These are phyloP conservation scores for Nicotiana obtusifolia DNA, from an alignment of 257 asterid species.

Conservation along the genomic window DNA sequence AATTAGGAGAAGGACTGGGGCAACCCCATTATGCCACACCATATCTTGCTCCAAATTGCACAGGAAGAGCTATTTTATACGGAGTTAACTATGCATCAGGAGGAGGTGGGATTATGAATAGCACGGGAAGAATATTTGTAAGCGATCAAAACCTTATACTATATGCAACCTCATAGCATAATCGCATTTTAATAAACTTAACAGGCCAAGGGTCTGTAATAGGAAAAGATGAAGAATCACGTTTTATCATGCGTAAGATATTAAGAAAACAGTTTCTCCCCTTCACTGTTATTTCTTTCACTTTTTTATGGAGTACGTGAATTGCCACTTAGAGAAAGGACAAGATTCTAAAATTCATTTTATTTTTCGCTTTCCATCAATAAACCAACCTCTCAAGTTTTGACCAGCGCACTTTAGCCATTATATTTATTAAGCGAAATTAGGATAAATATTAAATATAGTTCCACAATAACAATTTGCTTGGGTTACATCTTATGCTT, in stretches of 20 bases:
- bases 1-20: conserved; percentile 77
- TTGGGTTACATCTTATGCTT: not conserved
- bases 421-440: not conserved
- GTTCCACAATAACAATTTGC: not conserved
- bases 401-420: not conserved
- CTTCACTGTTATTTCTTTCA: no score
- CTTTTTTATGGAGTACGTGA: no score
- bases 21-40: conserved; percentile 63
- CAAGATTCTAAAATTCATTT: no score
- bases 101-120: conserved; percentile 93
- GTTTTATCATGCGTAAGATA: no score
- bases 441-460: not conserved
- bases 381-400: no score
- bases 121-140: conserved; percentile 78
- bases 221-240: no score
- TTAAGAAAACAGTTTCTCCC: no score
- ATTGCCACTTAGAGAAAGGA: no score
- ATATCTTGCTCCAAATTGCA: conserved; percentile 81
- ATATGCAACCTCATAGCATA: no score
- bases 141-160: conserved; percentile 17
- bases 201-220: no score
- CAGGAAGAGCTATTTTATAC: conserved; percentile 51
- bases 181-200: no score
- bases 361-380: no score
- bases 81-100: conserved; percentile 97